Evolutionary conservation across 1,284 basidiomycete genomes (phyloP), one percentile per base, ranked within the genome.

Genomic region (Boletus mariae): DNA sequence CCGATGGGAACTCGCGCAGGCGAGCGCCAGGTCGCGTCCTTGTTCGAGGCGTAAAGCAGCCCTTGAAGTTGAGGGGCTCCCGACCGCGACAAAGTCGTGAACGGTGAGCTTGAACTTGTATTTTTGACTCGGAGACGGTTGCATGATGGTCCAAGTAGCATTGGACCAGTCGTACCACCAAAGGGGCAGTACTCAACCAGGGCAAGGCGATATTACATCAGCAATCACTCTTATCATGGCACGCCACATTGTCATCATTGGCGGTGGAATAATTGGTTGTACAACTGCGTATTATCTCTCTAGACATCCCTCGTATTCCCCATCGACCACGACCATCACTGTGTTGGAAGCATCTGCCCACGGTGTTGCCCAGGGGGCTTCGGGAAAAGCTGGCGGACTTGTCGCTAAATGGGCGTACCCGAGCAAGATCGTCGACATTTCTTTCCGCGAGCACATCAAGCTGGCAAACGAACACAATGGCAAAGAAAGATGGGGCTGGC

Each of bases 381-480:
- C 86, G 0, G 94, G 94, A 5, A 96, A 96, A 67, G 90, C 92
- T 0, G 94, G 93, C 2, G 94, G 94, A 0, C 84, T 98, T n/a
- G 79, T 98, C 23, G 93, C 94, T 0, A 80, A 80, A 59, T 88
- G 86, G 86, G 86, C 86, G 1, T 87, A 86, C 61, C 86, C 86
- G 0, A 79, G 83, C 52, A 87, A 93, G 64, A 75, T 96, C 17
- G 87, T 88, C 5, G 73, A 80, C 41, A 76, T 95, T 44, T 93
- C 91, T 6, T 97, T 89, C 38, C 65, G 75, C 7, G 84, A 97
- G 60, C 94, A 97, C 67, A 78, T 85, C 57, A 78, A 81, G 43
- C 80, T 98, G 9, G 90, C 94, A 1, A 71, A 84, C 49, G 78
- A 87, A 61, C 84, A 90, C 67, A 76, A 79, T 49, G 94, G 94